Percentiles rank a stretch among this genome's conserved stretches.
Conservation (phyloP, 805 yeast genomes). For the Wickerhamiella sorbophila region DNA sequence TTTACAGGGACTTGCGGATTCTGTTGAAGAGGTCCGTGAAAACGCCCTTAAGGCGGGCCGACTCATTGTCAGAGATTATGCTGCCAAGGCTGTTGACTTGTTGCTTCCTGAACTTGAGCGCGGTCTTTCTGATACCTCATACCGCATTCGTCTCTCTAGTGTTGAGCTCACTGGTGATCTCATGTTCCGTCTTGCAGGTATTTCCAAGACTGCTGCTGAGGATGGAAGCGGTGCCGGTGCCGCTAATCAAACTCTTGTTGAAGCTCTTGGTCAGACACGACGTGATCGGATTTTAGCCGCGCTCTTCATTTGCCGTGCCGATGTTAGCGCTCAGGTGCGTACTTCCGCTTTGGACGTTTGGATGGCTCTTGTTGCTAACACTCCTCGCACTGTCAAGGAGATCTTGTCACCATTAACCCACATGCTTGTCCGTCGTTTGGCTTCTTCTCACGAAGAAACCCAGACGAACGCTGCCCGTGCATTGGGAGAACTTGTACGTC, state of each 20-base stretch:
- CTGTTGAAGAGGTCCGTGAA: slow-evolving; percentile 73
- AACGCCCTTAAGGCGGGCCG: slow-evolving; percentile 87
- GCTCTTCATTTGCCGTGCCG: slow-evolving; percentile 90
- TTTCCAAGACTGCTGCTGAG: slow-evolving; percentile 28
- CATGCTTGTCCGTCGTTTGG: slow-evolving; percentile 67
- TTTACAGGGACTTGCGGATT: slow-evolving; percentile 79
- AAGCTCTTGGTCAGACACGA: slow-evolving; percentile 72
- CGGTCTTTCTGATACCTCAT: slow-evolving; percentile 69
- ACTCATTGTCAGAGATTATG: slow-evolving; percentile 78
- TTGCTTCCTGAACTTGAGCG: slow-evolving; percentile 84
- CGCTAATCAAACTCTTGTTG: slow-evolving; percentile 39
- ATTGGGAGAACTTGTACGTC: slow-evolving; percentile 82
- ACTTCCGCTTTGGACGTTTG: slow-evolving; percentile 85
- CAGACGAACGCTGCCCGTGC: slow-evolving; percentile 86
- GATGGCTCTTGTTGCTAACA: slow-evolving; percentile 92
- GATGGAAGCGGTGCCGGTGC: slow-evolving; percentile 19
- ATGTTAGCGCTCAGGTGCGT: slow-evolving; percentile 74
- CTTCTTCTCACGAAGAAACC: slow-evolving; percentile 64
- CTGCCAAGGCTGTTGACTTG: slow-evolving; percentile 82
- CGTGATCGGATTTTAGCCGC: slow-evolving; percentile 75
- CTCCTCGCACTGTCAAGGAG: slow-evolving; percentile 88
- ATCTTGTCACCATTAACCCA: slow-evolving; percentile 72
- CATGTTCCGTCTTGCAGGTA: slow-evolving; percentile 84
- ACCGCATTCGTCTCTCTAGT: slow-evolving; percentile 82
- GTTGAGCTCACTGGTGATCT: slow-evolving; percentile 93